Base-by-base conservation (phyloP, 352 stramenopile species). In the Globisporangium uncinulatum region DNA sequence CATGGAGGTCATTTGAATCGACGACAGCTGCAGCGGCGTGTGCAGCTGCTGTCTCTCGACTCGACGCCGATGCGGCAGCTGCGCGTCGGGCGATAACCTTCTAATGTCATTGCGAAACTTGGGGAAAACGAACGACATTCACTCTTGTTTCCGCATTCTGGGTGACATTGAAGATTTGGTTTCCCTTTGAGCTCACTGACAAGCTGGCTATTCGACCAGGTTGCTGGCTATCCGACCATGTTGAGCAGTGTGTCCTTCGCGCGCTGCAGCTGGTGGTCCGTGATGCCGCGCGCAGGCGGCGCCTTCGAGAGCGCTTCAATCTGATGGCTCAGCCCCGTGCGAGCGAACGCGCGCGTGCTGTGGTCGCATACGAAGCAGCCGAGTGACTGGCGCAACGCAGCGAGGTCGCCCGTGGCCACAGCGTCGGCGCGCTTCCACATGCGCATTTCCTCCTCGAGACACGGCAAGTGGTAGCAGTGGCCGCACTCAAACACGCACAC, bases 61-160 rank as follows among this genome's bases (percentile, higher is more conserved):
- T n/a, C 6, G 5, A 21, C 41, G 41, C 15, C 15, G 14, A 46
- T 14, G 11, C 39, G 39, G 41, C 6, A 19, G 41, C 41, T 46
- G 39, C 29, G 61, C 60, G 69, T 61, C 67, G 56, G 61, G 24
- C 65, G 70, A 68, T 87, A 86, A 76, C 43, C 24, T 44, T 87
- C 78, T 80, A 87, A 87, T 87, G 86, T 74, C 76, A 89, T 86
- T 29, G 79, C 79, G 76, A 89, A 71, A 87, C 83, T 87, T 83
- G 67, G 76, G 75, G 74, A 86, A 74, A 79, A 80, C 57, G 75
- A 61, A 41, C 34, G 45, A 50, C n/a, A n/a, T 44, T 50, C 48
- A 41, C 29, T 39, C 21, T 46, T 6, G 15, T 10, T 50, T 11
- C 21, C 6, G 17, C 9, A 19, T 19, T 32, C n/a, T 4, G 24